phyloP scores from a whole-genome alignment of 2,329 filamentous ascomycete species.

The Aspergillus quadricinctus region DNA sequence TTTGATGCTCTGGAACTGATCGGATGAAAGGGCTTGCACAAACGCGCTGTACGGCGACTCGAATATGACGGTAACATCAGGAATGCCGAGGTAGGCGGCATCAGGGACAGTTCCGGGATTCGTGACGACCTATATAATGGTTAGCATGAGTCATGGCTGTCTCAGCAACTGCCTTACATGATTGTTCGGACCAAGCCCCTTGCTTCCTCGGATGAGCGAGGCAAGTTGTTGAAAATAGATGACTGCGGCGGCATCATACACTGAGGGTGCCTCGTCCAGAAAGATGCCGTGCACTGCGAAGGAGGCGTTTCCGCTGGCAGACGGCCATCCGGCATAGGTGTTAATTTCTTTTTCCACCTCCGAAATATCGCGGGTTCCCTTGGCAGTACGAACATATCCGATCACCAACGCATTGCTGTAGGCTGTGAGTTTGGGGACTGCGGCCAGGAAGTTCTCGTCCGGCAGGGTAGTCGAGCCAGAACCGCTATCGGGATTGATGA shows the following conservation, averaged over 20 bases:
- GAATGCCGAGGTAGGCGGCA: constrained; percentile 8
- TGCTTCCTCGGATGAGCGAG: neutral
- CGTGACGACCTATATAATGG: constrained; percentile 3
- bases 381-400: constrained; percentile 6
- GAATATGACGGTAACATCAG: constrained; percentile 10
- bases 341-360: constrained; percentile 7
- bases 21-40: neutral
- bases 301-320: constrained; percentile 1
- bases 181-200: constrained; percentile 6
- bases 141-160: neutral
- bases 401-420: constrained; percentile 6
- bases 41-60: constrained; percentile 9
- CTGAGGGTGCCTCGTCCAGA: constrained; percentile 8
- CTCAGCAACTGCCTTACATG: neutral
- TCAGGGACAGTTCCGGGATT: constrained; percentile 11
- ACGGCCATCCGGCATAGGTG: constrained; percentile 8
- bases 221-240: constrained; percentile 1
- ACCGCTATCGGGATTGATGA: constrained; percentile 19
- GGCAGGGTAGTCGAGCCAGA: constrained; percentile 7
- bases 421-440: constrained; percentile 1
- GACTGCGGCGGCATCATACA: neutral
- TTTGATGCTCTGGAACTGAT: constrained; percentile 1
- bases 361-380: constrained; percentile 1
- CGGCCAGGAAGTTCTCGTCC: constrained; percentile 5
- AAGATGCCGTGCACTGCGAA: constrained; percentile 11